Evolutionary conservation across 2,329 filamentous ascomycete species (phyloP), one percentile per base, ranked within the genome.

Genomic region (Fusarium pseudonygamai): DNA sequence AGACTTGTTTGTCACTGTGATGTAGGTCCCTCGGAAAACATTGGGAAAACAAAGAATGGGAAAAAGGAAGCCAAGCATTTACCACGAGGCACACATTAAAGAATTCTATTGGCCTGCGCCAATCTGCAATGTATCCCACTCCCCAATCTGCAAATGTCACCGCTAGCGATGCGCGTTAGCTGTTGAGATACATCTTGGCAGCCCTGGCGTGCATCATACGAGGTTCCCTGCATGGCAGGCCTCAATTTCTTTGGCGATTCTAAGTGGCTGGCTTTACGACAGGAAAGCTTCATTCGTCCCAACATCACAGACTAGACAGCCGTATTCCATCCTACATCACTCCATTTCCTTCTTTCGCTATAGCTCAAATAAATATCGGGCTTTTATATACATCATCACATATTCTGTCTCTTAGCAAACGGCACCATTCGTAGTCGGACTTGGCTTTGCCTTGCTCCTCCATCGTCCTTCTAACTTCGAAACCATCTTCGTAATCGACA

Each of bases 131-230:
- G 7, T 15, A 14, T 40, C 13, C 22, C 13, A 5, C 8, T n/a
- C 14, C 13, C 39, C 5, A 14, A 10, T 22, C 4, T 47, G 5
- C 22, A 49, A 20, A 14, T 1, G 32, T 24, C 22, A 7, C 47
- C 30, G 47, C 30, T 34, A 14, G 16, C n/a, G 16, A 5, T 34
- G 30, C 47, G 24, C 7, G 22, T 20, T 20, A 3, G 22, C 47
- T 20, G 3, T 4, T 5, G 1, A 3, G 12, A 6, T 11, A 7
- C 3, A 9, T 3, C 15, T 5, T 9, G 11, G 28, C 7, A 30
- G 7, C 15, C 28, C n/a, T 18, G 20, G 28, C 15, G 11, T 49
- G 46, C 22, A 49, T n/a, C 3, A 49, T 32, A 49, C 20, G 22
- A n/a, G 46, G 7, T n/a, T n/a, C 7, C 22, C 7, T 32, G 15